Base-by-base conservation (phyloP, 2,329 filamentous ascomycete genomes). In the Didymosphaeria variabile region DNA sequence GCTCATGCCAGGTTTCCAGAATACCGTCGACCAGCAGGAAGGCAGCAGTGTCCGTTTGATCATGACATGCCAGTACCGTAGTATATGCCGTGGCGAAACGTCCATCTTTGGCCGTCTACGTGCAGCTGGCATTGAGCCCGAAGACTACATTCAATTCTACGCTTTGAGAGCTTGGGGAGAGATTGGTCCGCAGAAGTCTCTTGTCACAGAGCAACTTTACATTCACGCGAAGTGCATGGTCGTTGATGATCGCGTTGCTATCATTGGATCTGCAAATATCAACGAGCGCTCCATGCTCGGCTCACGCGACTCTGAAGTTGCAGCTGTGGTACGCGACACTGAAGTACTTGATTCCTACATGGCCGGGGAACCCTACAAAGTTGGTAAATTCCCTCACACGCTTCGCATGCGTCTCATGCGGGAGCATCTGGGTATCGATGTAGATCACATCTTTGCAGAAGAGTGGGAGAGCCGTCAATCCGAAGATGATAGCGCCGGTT, bases 191-290 rank as follows among this genome's bases (percentile, higher is more conserved):
- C 90, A 90, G 65, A 91, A 95, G 67, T 87, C 89, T 59, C 82
- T 98, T 40, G 93, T 95, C 3, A 98, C 95, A 0, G 95, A 99
- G 77, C 95, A 98, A 79, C 86, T 99, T 12, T 99, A 99, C 75
- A 98, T 99, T 59, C 95, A 99, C 73, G 95, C 95, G 63, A 99
- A 99, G 80, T 91, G 91, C 67, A 98, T 98, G 84, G 87, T 99
- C 58, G 94, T 97, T 5, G 95, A 99, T 77, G 95, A 99, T 73
- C 88, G 94, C 36, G 88, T 95, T 60, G 94, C 91, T 21, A 89
- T 99, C 63, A 99, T 99, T 70, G 95, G 95, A 19, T 98, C 94
- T 49, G 95, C 95, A 56, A 99, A 99, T 76, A 98, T 99, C 83
- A 99, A 99, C 72, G 95, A 99, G 79, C 89, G 95, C 49, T 98